A percentile compares a stretch with the other conserved stretches of the same genome.
phyloP scores from a whole-genome alignment of 2,329 filamentous ascomycete species.

The Leptographium flavum region DNA sequence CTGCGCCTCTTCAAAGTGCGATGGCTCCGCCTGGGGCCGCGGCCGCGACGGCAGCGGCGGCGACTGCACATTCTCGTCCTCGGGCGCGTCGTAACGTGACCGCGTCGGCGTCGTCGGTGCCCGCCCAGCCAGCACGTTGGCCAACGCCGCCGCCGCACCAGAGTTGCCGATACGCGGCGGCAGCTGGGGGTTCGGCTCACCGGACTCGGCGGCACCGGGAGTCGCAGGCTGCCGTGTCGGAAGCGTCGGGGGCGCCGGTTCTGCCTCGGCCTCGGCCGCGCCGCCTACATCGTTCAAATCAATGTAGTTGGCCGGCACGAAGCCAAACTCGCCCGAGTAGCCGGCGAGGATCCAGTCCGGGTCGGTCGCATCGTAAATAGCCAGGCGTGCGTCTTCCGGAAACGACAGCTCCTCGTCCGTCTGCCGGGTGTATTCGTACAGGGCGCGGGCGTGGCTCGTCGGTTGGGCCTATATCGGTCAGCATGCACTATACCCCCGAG shows the following conservation, averaged over 20 bases:
- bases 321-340: slow-evolving; percentile 72
- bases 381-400: slow-evolving; percentile 67
- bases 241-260: slow-evolving; percentile 25
- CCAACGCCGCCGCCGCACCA: slow-evolving; percentile 27
- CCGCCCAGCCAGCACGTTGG: slow-evolving; percentile 38
- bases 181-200: slow-evolving; percentile 24
- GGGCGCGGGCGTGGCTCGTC: slow-evolving; percentile 57
- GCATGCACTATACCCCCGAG: not conserved
- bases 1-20: not conserved
- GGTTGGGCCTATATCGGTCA: slow-evolving; percentile 35
- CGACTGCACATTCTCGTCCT: slow-evolving; percentile 44
- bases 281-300: slow-evolving; percentile 29
- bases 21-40: slow-evolving; percentile 26
- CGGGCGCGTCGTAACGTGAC: slow-evolving; percentile 50
- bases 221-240: slow-evolving; percentile 25
- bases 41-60: slow-evolving; percentile 51
- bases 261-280: slow-evolving; percentile 18
- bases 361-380: slow-evolving; percentile 81
- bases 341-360: slow-evolving; percentile 95
- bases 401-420: slow-evolving; percentile 98
- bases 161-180: slow-evolving; percentile 21
- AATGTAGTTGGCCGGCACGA: slow-evolving; percentile 93
- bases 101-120: slow-evolving; percentile 28
- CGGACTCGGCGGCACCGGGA: slow-evolving; percentile 17
- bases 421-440: slow-evolving; percentile 96